Evolutionary conservation across 2,329 filamentous ascomycete species (phyloP).

Genomic region (Canariomyces notabilis): DNA sequence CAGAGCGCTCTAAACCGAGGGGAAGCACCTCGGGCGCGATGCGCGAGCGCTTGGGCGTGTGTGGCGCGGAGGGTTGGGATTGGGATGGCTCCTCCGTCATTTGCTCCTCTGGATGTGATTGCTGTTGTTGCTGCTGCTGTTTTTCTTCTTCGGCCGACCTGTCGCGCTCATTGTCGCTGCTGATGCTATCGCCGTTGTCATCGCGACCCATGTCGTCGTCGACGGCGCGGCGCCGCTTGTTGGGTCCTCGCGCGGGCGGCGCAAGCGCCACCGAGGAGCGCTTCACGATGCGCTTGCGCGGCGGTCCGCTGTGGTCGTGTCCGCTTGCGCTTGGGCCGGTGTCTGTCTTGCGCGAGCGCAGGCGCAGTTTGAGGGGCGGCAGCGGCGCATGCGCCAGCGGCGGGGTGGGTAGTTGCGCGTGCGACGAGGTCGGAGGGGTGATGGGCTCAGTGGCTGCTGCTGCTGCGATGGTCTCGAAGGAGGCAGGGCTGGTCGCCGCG

Average conservation of each 20-base stretch:
- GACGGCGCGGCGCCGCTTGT: constrained; percentile 48
- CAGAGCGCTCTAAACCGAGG: constrained; percentile 52
- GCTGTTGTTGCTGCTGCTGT: too few species aligned
- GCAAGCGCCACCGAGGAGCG: constrained; percentile 32
- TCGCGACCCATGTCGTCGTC: constrained; percentile 45
- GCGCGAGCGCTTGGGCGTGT: constrained; percentile 56
- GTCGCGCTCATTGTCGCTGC: constrained; percentile 20
- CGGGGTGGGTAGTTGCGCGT: constrained; percentile 48
- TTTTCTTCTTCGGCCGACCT: too few species aligned
- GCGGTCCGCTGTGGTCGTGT: constrained; percentile 30
- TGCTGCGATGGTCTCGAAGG: too few species aligned
- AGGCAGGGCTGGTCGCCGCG: constrained; percentile 36
- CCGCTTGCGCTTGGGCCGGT: constrained; percentile 17
- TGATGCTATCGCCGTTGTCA: constrained; percentile 29
- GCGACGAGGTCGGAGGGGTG: constrained; percentile 35
- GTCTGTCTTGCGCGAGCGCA: constrained; percentile 43
- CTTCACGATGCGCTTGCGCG: constrained; percentile 48
- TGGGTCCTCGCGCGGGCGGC: constrained; percentile 39
- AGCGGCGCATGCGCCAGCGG: constrained; percentile 46
- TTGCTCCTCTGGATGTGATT: too few species aligned
- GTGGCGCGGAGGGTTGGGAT: constrained; percentile 27
- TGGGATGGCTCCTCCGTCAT: too few species aligned
- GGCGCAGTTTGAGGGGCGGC: constrained; percentile 49
- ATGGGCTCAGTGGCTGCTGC: too few species aligned
- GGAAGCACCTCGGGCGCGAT: constrained; percentile 58